Evolutionary conservation across 1,284 basidiomycete species (phyloP), one percentile per base, ranked within the genome.

Genomic region (Rhizoctonia solani): DNA sequence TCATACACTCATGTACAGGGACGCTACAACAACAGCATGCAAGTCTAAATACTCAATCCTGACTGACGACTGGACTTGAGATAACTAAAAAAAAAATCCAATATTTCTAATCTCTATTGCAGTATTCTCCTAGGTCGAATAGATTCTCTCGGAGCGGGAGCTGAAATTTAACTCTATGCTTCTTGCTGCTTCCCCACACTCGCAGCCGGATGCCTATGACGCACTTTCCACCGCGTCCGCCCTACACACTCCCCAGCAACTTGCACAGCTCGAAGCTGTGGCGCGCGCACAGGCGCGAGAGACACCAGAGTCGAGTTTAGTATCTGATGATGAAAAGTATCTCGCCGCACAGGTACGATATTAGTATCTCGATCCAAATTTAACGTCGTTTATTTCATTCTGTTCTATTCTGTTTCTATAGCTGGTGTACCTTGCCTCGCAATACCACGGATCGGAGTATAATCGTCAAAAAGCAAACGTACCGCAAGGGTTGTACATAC

Each of bases 361-460:
- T 4, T 30, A n/a, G n/a, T n/a, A n/a, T n/a, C 21, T 27, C 29
- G 23, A 32, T 46, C 11, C 14, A 19, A 32, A 50, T 39, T 16
- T 23, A 46, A 32, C 27, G 8, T 42, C 23, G 65, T 53, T 55
- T 21, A 66, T 6, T 4, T 11, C 11, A 34, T 34, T 34, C 11
- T 34, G 11, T 34, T n/a, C 13, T 8, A 37, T 41, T 47, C 14
- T 32, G 19, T 19, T 21, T 14, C 25, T 30, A 16, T 66, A 87
- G 82, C 83, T 90, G 66, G 80, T 82, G 5, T 77, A 76, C 16
- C 76, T 90, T 19, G 89, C 89, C 3, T 91, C 89, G 5, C 91
- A 93, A 74, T 90, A 92, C 79, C 92, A 93, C 68, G 72, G 77
- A 66, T 90, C 88, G 76, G 87, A 90, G 52, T 93, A 94, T 76